Percentiles rank a stretch among this genome's conserved stretches.
Conservation (phyloP, 2,329 filamentous ascomycete species). For the Hirsutella rhossiliensis region DNA sequence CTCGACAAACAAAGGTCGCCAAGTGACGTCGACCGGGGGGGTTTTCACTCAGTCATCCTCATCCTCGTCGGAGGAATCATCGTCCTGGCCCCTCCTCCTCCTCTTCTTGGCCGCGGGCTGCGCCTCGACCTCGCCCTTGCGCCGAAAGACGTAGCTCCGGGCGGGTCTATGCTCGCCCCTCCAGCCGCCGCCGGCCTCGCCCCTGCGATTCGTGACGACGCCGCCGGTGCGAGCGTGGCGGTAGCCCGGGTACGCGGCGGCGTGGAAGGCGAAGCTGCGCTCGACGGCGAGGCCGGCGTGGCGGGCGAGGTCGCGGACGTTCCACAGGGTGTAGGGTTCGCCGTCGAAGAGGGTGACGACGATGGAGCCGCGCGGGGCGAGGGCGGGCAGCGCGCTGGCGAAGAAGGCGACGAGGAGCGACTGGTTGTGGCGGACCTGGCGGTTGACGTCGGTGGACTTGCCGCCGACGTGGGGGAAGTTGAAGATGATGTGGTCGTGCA, state of each 20-base stretch:
- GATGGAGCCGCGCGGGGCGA: constrained; percentile 44
- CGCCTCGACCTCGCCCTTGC: constrained; percentile 36
- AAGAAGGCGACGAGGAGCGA: constrained; percentile 63
- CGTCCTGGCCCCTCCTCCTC: constrained; percentile 14
- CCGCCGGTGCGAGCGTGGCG: constrained; percentile 62
- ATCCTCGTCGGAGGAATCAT: constrained; percentile 21
- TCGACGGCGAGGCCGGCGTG: constrained; percentile 62
- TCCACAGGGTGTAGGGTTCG: constrained; percentile 93
- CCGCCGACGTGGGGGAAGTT: constrained; percentile 97
- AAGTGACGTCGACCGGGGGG: too few species aligned
- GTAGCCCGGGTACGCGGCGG: constrained; percentile 60
- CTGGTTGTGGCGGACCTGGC: constrained; percentile 89
- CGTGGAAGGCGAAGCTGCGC: constrained; percentile 58
- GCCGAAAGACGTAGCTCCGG: constrained; percentile 50
- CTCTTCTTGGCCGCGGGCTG: constrained; percentile 16
- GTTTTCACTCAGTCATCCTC: constrained; percentile 5
- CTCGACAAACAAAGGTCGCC: neutral
- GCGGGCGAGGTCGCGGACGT: constrained; percentile 74
- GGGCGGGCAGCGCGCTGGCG: constrained; percentile 28
- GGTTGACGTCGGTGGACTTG: constrained; percentile 82
- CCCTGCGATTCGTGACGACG: constrained; percentile 38
- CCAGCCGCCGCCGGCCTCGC: constrained; percentile 29
- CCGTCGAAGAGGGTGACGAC: constrained; percentile 86
- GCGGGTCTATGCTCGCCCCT: constrained; percentile 30
- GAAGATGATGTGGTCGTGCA: constrained; percentile 77